Evolutionary conservation across 192 early-diverging fungal genomes (phyloP).

Genomic region (Coemansia furcata): DNA sequence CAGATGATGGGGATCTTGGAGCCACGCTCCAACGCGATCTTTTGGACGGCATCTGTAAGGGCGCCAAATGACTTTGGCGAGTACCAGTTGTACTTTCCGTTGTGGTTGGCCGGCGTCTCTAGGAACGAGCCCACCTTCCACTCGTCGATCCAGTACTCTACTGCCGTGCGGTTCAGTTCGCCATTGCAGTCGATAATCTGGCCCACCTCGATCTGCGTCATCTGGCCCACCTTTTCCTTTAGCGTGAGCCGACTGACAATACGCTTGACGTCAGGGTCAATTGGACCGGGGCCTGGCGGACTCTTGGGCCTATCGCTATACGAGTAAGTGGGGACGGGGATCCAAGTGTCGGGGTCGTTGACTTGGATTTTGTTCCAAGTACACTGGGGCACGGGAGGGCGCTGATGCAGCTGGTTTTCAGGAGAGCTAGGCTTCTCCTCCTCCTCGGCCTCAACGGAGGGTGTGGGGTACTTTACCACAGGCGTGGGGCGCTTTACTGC

Average conservation of each 20-base stretch:
- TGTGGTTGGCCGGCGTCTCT: conserved; percentile 60
- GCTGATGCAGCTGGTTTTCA: neutral
- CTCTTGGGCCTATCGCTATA: neutral
- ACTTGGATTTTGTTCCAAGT: conserved; percentile 13
- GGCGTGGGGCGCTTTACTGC: neutral
- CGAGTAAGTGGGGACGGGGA: conserved; percentile 11
- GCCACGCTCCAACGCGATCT: conserved; percentile 52
- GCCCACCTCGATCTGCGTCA: conserved; percentile 64
- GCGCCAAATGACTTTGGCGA: conserved; percentile 53
- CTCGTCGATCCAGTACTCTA: conserved; percentile 56
- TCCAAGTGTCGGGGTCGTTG: conserved; percentile 14
- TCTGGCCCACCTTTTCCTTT: conserved; percentile 63
- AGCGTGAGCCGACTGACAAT: conserved; percentile 52
- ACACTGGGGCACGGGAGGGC: neutral
- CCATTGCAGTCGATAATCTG: conserved; percentile 57
- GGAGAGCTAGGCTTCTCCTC: neutral
- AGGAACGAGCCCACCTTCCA: conserved; percentile 64
- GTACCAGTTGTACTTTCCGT: conserved; percentile 52
- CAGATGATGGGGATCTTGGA: conserved; percentile 60
- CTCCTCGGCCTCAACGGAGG: neutral
- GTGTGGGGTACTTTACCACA: neutral
- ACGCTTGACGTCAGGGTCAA: conserved; percentile 54
- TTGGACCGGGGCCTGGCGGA: neutral
- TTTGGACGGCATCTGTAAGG: conserved; percentile 55
- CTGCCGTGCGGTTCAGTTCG: conserved; percentile 51